Base-by-base conservation (phyloP, 495 filamentous ascomycete genomes). In the Entonaema liquescens region DNA sequence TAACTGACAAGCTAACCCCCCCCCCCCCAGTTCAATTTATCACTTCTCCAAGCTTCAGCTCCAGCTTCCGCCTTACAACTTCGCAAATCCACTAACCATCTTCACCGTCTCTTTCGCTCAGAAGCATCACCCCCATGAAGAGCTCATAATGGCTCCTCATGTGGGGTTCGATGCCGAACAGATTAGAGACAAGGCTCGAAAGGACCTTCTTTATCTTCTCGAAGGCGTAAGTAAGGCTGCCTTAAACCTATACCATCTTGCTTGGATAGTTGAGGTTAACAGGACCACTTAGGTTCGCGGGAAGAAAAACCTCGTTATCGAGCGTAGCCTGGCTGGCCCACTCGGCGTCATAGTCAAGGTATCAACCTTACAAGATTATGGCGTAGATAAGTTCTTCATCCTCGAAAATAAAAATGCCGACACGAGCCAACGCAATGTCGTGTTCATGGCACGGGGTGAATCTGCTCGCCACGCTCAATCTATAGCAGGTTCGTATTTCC, bases 231-330 rank as follows among this genome's bases (percentile, higher is more conserved):
- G 93, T 93, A 84, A 84, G 82, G 78, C 78, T 64, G 36, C 61
- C 76, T 76, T 23, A 31, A 12, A 61, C 25, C 25, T 68, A 29
- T 25, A 19, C n/a, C 28, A 28, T 63, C 5, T 36, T 62, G 21
- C 55, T 44, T 44, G 42, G 36, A 71, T 65, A 70, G 60, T 73
- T 71, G 60, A 61, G 59, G 79, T 70, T 79, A 73, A 78, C 78
- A 75, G 69, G 65, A 64, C 75, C 65, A 54, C 33, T 53, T 76
- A 99, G 95, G 92, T 97, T 67, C 90, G 93, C 77, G 96, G 96
- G 63, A 98, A 98, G 89, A 99, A 99, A 85, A 97, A 97, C 80
- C 86, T 99, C 68, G 91, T 98, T 59, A 90, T 98, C 74, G 94
- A 98, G 77, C 91, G 92, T 79, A 87, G 90, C 73, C 86, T 99